These are phyloP conservation scores for Colletotrichum siamense DNA, from an alignment of 2,329 filamentous ascomycete species.

Conservation along the genomic window DNA sequence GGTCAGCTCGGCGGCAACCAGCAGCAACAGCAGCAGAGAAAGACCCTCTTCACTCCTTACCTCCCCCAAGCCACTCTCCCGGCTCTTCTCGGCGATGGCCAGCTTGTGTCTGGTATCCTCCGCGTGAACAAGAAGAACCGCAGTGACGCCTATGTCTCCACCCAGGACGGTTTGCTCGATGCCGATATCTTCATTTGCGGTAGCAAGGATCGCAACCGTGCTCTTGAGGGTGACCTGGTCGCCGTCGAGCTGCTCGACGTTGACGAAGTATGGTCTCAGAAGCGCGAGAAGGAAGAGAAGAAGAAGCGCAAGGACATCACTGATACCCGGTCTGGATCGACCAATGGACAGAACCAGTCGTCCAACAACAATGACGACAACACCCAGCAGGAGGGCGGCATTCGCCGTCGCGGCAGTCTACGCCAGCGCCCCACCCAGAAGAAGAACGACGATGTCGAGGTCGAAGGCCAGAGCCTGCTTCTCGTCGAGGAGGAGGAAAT, in stretches of 20 bases:
- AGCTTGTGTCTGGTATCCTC: constrained; percentile 94
- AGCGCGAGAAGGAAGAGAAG: constrained; percentile 99
- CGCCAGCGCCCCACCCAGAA: constrained; percentile 97
- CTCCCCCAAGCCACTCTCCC: constrained; percentile 93
- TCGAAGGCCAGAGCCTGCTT: constrained; percentile 95
- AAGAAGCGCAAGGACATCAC: constrained; percentile 99
- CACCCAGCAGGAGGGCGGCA: constrained; percentile 76
- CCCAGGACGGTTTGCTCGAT: constrained; percentile 83
- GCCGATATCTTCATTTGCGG: constrained; percentile 99
- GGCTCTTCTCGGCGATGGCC: constrained; percentile 86
- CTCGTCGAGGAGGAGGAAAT: constrained; percentile 99
- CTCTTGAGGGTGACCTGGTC: constrained; percentile 93
- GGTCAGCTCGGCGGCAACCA: constrained; percentile 69
- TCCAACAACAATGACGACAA: constrained; percentile 67
- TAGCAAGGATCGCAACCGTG: constrained; percentile 97
- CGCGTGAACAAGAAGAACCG: constrained; percentile 99
- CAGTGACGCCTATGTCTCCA: constrained; percentile 97
- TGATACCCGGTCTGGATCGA: constrained; percentile 81
- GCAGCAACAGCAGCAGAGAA: constrained; percentile 89
- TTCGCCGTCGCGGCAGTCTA: constrained; percentile 91
- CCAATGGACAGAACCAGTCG: constrained; percentile 73
- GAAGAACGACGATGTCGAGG: constrained; percentile 99
- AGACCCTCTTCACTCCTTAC: constrained; percentile 98
- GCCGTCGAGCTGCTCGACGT: constrained; percentile 96
- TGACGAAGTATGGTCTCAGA: constrained; percentile 98